Evolutionary conservation across 2,329 filamentous ascomycete species (phyloP), one percentile per base, ranked within the genome.

Genomic region (Bipolaris cookei): DNA sequence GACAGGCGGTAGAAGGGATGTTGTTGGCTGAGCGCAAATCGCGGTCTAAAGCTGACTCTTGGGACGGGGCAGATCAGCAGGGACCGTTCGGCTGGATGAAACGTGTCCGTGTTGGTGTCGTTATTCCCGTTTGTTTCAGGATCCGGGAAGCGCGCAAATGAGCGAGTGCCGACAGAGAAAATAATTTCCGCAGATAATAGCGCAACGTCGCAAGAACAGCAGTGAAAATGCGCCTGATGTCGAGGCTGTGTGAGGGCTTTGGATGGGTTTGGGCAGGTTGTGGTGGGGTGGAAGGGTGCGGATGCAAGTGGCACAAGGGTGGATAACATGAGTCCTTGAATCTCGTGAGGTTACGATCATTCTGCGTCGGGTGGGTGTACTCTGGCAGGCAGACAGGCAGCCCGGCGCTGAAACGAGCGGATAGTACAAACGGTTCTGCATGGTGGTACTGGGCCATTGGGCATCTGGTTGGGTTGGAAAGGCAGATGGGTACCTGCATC

Each of bases 61-160:
- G 37, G 51, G 47, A 35, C 54, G 16, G 45, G 58, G 32, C 54
- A 49, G 53, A 62, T 60, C 54, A 63, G 58, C 55, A 57, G 59
- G 62, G 58, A 56, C 51, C 52, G 54, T 57, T 62, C 62, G 64
- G 61, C 58, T 61, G 38, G 58, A 62, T 68, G 64, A 68, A 67
- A 68, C 63, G 50, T 14, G 58, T 63, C 51, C 54, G 60, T 63
- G 61, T 54, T 41, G 56, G 23, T 51, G 44, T 59, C 39, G 54
- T 55, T 63, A 62, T 61, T 60, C 63, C 61, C 56, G 64, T 60
- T 62, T 57, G 63, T 66, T 57, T 63, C 61, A 67, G 54, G 50
- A 54, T 56, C 34, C 56, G 54, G 54, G 64, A 58, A 41, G 30
- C 20, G 32, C 25, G 42, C 34, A n/a, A 46, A 53, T 43, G 48